Percentiles rank a stretch among this genome's conserved stretches.
phyloP scores from a whole-genome alignment of 176 grass and related monocot genomes.

The Lolium perenne region DNA sequence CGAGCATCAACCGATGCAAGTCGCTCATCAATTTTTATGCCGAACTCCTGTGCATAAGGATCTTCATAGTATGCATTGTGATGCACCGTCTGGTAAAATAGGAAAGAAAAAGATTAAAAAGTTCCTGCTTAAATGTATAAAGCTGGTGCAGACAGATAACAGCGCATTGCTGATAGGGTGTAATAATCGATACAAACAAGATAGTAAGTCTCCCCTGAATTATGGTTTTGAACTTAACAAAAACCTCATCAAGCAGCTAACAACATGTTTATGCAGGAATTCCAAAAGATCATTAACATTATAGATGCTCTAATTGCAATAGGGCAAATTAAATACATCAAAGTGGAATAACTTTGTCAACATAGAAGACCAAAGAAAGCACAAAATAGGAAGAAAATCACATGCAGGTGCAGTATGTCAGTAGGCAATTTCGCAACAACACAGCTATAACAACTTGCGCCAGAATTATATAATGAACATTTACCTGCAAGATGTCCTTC shows the following conservation, averaged over 20 bases:
- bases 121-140: not conserved
- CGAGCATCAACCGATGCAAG: slow-evolving; percentile 94
- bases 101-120: slow-evolving; percentile 22
- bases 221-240: not conserved
- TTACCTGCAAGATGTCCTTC: too few species aligned
- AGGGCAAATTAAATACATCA: too few species aligned
- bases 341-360: not conserved
- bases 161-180: too few species aligned
- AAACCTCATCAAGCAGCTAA: slow-evolving; percentile 1
- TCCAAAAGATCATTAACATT: not conserved
- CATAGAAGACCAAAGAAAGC: slow-evolving; percentile 12
- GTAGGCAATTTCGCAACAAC: not conserved
- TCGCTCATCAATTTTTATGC: slow-evolving; percentile 82
- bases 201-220: too few species aligned
- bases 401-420: not conserved
- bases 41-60: slow-evolving; percentile 93
- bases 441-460: slow-evolving; percentile 15
- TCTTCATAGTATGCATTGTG: slow-evolving; percentile 97
- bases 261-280: not conserved
- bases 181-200: too few species aligned
- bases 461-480: too few species aligned
- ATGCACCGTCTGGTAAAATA: slow-evolving; percentile 76
- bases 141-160: slow-evolving; percentile 1
- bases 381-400: not conserved
- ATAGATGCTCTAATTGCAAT: not conserved